These are phyloP conservation scores for Malassezia pachydermatis DNA, from an alignment of 1,284 basidiomycete species.

Conservation along the genomic window DNA sequence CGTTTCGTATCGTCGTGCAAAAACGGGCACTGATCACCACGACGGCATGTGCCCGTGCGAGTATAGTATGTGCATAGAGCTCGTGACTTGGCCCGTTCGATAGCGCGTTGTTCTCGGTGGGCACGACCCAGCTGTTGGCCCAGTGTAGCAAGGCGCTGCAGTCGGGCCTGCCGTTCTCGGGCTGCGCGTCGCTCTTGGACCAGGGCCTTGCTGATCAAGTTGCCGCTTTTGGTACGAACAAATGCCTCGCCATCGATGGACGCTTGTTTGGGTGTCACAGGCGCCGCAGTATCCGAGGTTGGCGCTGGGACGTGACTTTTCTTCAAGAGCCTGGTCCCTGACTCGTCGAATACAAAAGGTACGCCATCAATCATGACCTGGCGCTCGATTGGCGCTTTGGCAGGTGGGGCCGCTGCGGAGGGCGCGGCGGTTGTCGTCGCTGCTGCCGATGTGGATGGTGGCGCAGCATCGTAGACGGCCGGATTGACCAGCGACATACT, in stretches of 20 bases:
- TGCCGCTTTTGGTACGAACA: constrained; percentile 49
- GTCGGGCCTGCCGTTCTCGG: constrained; percentile 22
- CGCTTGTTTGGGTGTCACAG: constrained; percentile 27
- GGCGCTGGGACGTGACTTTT: constrained; percentile 17
- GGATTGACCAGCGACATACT: constrained; percentile 38
- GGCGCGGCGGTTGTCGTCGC: too few species aligned
- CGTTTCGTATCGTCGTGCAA: constrained; percentile 34
- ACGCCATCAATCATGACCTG: constrained; percentile 52
- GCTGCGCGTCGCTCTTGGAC: constrained; percentile 34
- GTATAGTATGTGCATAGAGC: constrained; percentile 14
- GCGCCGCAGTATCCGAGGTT: not conserved
- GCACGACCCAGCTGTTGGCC: constrained; percentile 26
- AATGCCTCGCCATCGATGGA: constrained; percentile 49
- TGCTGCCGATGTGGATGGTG: not conserved
- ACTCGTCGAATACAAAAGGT: constrained; percentile 52
- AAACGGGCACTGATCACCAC: constrained; percentile 40
- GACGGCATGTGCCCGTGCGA: constrained; percentile 15
- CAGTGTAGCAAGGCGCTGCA: constrained; percentile 28
- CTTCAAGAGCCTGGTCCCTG: constrained; percentile 51
- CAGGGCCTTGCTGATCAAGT: constrained; percentile 47
- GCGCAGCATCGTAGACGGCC: constrained; percentile 6
- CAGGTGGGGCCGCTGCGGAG: constrained; percentile 10
- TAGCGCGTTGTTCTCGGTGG: constrained; percentile 21
- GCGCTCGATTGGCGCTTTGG: constrained; percentile 3
- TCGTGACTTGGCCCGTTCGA: not conserved